phyloP scores from a whole-genome alignment of 208 protist species.

The Leishmania guyanensis region DNA sequence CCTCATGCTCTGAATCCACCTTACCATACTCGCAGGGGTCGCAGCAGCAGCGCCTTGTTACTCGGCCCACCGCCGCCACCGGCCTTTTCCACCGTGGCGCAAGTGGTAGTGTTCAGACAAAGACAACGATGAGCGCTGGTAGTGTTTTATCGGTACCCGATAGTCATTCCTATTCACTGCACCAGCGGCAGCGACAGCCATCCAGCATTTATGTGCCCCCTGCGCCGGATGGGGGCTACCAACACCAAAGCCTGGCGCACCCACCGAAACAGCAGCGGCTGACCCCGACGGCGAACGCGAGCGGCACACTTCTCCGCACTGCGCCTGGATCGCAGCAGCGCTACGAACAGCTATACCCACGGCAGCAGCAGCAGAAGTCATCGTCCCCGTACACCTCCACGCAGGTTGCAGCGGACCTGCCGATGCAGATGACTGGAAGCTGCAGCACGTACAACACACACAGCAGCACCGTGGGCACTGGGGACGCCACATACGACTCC shows the following conservation, averaged over 20 bases:
- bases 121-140: not conserved
- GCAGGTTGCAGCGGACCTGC: not conserved
- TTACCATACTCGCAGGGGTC: not conserved
- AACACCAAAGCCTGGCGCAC: not conserved
- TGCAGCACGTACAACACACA: not conserved
- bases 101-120: no score
- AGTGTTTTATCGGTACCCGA: not conserved
- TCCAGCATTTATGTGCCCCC: not conserved
- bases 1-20: not conserved
- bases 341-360: slow-evolving; percentile 18
- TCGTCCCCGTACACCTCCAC: not conserved
- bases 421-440: slow-evolving; percentile 10
- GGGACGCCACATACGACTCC: not conserved
- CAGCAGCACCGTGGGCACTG: not conserved
- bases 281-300: slow-evolving; percentile 11
- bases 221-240: not conserved
- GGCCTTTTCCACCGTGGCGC: not conserved
- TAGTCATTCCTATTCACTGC: not conserved
- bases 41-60: slow-evolving; percentile 10
- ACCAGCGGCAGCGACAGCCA: not conserved
- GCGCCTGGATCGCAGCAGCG: slow-evolving; percentile 13
- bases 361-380: slow-evolving; percentile 7
- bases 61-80: not conserved
- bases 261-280: not conserved
- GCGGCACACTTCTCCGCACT: slow-evolving; percentile 17